Evolutionary conservation across 1,284 basidiomycete genomes (phyloP), one percentile per base, ranked within the genome.

Genomic region (Sanghuangporus baumii): DNA sequence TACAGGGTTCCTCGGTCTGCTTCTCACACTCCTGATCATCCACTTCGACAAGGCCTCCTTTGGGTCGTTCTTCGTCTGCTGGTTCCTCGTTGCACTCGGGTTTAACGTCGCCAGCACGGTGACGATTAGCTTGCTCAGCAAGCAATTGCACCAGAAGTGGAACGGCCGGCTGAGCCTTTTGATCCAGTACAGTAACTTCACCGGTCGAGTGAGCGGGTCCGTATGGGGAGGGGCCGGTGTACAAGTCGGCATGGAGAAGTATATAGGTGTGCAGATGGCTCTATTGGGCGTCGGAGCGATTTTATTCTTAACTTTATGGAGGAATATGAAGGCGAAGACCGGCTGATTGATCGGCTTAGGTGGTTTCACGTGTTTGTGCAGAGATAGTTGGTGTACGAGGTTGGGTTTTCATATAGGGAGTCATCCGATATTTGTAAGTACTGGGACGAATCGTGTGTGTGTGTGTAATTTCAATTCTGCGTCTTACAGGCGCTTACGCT

Each of bases 41-140:
- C 65, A 69, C 37, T 71, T 76, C 50, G 51, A 36, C 37, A 75
- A 69, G 34, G 72, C 86, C 20, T 76, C 71, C 37, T 85, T 82
- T 65, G 81, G 77, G 1, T 77, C 77, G 20, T 68, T 86, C 16
- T 86, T 83, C 67, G 73, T 79, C 2, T 85, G 81, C 69, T 89
- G 88, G 87, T 85, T 82, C 76, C 76, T 82, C 36, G 74, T 88
- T 23, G 86, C 87, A n/a, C 76, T 89, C 12, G 87, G 87, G 0
- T 89, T 88, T 76, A 88, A 88, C 71, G 74, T 87, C 38, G 81
- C 84, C 14, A 85, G 80, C 67, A 88, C 86, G 2, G 81, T 83
- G 57, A 88, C 87, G 37, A 74, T 88, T 58, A 85, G 84, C 63
- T 70, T 87, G 61, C 73, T 88, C n/a, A 84, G 82, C 65, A 89